phyloP scores from a whole-genome alignment of 345 rosid species.

The Trapa bicornis region DNA sequence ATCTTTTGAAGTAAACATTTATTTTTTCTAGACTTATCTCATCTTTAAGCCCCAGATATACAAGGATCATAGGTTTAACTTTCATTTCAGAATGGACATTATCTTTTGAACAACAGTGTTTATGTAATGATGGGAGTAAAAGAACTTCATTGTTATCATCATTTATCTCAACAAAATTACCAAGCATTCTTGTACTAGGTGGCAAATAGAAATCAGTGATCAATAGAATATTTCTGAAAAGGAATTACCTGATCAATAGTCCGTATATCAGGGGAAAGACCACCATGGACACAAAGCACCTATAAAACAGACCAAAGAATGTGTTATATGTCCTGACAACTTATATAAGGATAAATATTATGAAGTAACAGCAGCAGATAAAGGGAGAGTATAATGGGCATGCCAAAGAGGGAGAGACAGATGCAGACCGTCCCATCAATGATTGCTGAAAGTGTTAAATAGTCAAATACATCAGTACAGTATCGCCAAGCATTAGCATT shows the following conservation, averaged over 20 bases:
- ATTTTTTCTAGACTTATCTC: no score
- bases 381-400: background rate
- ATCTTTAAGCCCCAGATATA: no score
- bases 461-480: constrained; percentile 98
- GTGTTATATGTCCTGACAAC: background rate
- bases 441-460: constrained; percentile 95
- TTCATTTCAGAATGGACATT: background rate
- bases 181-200: background rate
- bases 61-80: background rate
- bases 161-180: background rate
- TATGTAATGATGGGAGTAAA: background rate
- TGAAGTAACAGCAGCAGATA: background rate
- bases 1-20: no score
- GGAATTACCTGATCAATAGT: constrained; percentile 84
- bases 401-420: background rate
- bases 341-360: background rate
- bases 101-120: background rate
- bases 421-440: constrained; percentile 92
- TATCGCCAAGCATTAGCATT: constrained; percentile 99
- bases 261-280: constrained; percentile 96
- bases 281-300: constrained; percentile 99
- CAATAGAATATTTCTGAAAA: background rate
- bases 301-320: constrained; percentile 13
- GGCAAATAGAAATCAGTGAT: background rate
- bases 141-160: background rate